Conservation (phyloP, 2,329 filamentous ascomycete species). For the Pseudomassariella vexata region DNA sequence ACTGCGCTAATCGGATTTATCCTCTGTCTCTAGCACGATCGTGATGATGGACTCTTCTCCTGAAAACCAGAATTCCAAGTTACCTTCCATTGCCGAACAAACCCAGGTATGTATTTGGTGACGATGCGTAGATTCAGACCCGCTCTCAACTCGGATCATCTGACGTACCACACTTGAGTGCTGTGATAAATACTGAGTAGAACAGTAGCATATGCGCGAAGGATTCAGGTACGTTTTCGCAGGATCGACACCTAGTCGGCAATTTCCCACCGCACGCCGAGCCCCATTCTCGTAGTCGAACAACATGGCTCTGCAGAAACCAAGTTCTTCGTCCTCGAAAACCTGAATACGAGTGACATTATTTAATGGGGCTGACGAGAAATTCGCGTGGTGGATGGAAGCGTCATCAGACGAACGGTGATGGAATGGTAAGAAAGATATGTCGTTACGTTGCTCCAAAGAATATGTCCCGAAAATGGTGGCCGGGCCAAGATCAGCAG, state of each 20-base stretch:
- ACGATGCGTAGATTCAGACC: no score
- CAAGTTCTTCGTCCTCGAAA: neutral
- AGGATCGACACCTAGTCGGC: conserved; percentile 1
- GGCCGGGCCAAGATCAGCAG: neutral
- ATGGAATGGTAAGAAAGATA: neutral
- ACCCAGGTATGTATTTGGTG: no score
- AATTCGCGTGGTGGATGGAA: neutral
- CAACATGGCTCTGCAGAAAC: conserved; percentile 1
- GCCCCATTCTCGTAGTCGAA: conserved; percentile 5
- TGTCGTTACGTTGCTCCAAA: neutral
- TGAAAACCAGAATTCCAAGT: no score
- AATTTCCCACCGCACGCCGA: conserved; percentile 3
- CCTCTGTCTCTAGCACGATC: no score
- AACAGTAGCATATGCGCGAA: neutral
- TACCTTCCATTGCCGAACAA: no score
- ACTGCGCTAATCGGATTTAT: no score
- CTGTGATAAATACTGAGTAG: no score
- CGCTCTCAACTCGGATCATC: no score
- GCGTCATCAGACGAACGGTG: neutral
- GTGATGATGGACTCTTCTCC: no score
- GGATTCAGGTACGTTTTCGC: neutral
- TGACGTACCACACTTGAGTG: no score
- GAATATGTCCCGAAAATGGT: conserved; percentile 2
- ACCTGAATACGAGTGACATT: neutral
- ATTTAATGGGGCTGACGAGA: neutral